phyloP scores from a whole-genome alignment of 2,329 filamentous ascomycete genomes.

The Chalara sp. region DNA sequence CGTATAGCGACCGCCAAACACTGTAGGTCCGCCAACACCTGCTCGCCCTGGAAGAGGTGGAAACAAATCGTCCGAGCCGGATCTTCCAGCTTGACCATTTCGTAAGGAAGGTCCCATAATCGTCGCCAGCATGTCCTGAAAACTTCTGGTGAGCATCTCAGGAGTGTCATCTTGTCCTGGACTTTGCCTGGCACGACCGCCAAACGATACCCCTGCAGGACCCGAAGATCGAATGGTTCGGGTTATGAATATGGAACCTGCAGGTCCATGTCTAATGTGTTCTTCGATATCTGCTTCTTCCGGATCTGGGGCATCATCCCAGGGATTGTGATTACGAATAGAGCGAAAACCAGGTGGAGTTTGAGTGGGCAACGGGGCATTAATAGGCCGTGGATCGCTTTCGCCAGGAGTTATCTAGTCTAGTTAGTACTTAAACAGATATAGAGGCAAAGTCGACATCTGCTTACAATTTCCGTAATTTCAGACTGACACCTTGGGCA shows the following conservation, averaged over 20 bases:
- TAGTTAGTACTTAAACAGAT: background rate
- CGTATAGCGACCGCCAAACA: conserved; percentile 22
- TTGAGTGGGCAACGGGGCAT: conserved; percentile 10
- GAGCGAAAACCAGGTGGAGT: conserved; percentile 9
- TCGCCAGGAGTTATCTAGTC: conserved; percentile 25
- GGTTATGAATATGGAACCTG: conserved; percentile 20
- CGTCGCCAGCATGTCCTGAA: conserved; percentile 39
- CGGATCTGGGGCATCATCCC: conserved; percentile 42
- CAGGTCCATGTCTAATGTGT: conserved; percentile 22
- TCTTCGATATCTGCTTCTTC: conserved; percentile 54
- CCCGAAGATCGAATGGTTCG: conserved; percentile 19
- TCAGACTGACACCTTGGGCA: conserved; percentile 78
- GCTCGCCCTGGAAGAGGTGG: conserved; percentile 11
- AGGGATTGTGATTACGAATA: conserved; percentile 22
- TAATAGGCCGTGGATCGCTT: conserved; percentile 54
- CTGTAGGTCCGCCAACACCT: conserved; percentile 10
- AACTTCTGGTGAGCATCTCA: conserved; percentile 26
- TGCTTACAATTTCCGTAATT: conserved; percentile 77
- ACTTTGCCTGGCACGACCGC: conserved; percentile 1
- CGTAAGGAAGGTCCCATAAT: conserved; percentile 30
- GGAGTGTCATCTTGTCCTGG: conserved; percentile 13
- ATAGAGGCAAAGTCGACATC: too few species aligned
- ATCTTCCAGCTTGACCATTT: conserved; percentile 21
- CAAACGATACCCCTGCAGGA: background rate
- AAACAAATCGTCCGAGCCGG: conserved; percentile 23